These are phyloP conservation scores for Fonsecaea pugnacius DNA, from an alignment of 2,329 filamentous ascomycete species.

Conservation along the genomic window DNA sequence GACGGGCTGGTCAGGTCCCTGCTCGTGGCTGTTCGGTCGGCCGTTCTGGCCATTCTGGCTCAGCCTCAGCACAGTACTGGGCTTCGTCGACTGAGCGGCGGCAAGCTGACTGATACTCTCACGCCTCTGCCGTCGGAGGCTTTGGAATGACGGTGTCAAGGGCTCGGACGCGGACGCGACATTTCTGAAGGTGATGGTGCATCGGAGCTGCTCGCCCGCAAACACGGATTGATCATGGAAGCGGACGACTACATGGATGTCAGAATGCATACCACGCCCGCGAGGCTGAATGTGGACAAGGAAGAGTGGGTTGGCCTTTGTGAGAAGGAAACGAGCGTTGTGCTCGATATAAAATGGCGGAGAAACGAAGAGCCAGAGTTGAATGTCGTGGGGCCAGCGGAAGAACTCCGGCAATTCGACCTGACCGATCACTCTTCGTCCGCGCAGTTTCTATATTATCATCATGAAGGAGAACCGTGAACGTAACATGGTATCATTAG, in stretches of 20 bases:
- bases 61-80: slow-evolving; percentile 6
- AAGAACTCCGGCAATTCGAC: slow-evolving; percentile 13
- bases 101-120: slow-evolving; percentile 36
- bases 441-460: no score
- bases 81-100: slow-evolving; percentile 20
- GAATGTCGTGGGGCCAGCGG: not conserved
- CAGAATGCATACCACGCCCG: slow-evolving; percentile 57
- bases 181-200: slow-evolving; percentile 96
- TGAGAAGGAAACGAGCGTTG: not conserved
- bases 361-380: slow-evolving; percentile 4
- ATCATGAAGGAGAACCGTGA: no score
- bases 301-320: not conserved
- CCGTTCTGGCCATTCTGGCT: slow-evolving; percentile 23
- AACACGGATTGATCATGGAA: slow-evolving; percentile 96
- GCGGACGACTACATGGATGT: slow-evolving; percentile 92
- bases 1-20: slow-evolving; percentile 26
- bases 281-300: slow-evolving; percentile 8
- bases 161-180: slow-evolving; percentile 60
- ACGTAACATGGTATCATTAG: no score
- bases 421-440: not conserved
- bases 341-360: not conserved
- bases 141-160: slow-evolving; percentile 37
- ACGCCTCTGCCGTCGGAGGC: slow-evolving; percentile 36
- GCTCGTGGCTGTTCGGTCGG: slow-evolving; percentile 22
- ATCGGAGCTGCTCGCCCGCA: slow-evolving; percentile 92